Percentiles rank a stretch among this genome's conserved stretches.
Conservation (phyloP, 495 filamentous ascomycete species). For the Xylaria acuta region DNA sequence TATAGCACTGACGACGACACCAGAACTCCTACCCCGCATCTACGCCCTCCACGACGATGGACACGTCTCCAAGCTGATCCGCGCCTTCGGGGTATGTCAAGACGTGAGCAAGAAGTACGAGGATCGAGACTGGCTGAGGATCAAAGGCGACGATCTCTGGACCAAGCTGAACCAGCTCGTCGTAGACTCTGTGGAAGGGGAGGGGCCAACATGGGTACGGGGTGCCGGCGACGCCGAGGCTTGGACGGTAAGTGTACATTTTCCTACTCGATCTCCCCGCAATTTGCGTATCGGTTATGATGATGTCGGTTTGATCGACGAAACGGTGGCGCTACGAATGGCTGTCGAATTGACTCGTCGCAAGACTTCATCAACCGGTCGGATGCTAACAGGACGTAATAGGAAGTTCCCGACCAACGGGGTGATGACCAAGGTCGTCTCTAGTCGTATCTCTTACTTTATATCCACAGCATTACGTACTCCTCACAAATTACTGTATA, state of each 20-base stretch:
- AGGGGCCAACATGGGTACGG: constrained; percentile 58
- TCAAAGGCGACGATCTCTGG: constrained; percentile 74
- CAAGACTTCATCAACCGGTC: neutral
- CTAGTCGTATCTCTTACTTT: too few species aligned
- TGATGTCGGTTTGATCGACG: too few species aligned
- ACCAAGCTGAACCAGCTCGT: constrained; percentile 69
- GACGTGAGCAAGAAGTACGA: constrained; percentile 40
- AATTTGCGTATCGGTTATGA: neutral
- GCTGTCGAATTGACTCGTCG: too few species aligned
- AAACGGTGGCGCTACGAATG: too few species aligned
- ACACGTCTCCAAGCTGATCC: constrained; percentile 73
- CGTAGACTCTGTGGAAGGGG: constrained; percentile 60
- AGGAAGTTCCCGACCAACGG: constrained; percentile 8
- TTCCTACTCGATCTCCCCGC: neutral
- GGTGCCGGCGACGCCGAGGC: constrained; percentile 63
- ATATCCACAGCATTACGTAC: neutral
- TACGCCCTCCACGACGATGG: constrained; percentile 72
- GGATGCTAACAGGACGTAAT: neutral
- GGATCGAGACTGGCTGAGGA: constrained; percentile 53
- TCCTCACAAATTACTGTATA: neutral
- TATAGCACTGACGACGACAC: neutral
- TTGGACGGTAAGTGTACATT: constrained; percentile 52
- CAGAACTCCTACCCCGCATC: constrained; percentile 62
- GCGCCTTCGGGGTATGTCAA: constrained; percentile 63
- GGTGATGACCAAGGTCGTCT: neutral